Evolutionary conservation across 768 basidiomycete species (phyloP), one percentile per base, ranked within the genome.

Genomic region (Pulveroboletus sp.): DNA sequence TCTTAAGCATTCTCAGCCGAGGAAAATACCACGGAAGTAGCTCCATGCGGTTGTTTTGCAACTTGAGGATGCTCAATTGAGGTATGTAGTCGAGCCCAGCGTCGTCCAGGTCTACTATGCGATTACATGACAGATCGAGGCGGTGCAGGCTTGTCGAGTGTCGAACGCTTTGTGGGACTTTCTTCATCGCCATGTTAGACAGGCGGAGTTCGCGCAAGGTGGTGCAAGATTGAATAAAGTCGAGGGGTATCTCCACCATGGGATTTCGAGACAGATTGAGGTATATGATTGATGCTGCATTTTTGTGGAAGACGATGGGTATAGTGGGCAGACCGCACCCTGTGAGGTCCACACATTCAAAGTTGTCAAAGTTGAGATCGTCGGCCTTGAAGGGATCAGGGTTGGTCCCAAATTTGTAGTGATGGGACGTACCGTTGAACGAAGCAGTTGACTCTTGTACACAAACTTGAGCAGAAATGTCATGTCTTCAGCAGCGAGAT

Each of bases 241-340:
- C 97, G 42, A 92, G 83, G 1, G 95, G 97, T 31, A 98, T 87
- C 66, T 98, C 94, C 46, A 94, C 79, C 81, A 95, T 91, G 3
- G 94, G 93, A 63, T 98, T 99, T 37, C 90, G 83, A 4, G 93
- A 95, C 13, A 98, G 79, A 51, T 88, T 90, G 50, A 98, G 85
- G 34, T 78, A 84, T 49, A 89, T 73, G 59, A 99, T 94, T 21
- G 80, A 79, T 56, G 87, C 84, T 1, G 94, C 93, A 50, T 91
- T 82, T 45, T 81, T 78, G 66, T 99, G 87, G 12, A 97, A 75
- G 49, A 82, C 74, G 56, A 95, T 84, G 1, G 97, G 97, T 40
- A 98, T 87, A 5, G 93, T 89, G 45, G 87, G 86, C 3, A 98
- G 72, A 57, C 88, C 80, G 43, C 85, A 77, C 2, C 83, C 85